Evolutionary conservation across 2,329 filamentous ascomycete genomes (phyloP), one percentile per base, ranked within the genome.

Genomic region (Xylaria multiplex): DNA sequence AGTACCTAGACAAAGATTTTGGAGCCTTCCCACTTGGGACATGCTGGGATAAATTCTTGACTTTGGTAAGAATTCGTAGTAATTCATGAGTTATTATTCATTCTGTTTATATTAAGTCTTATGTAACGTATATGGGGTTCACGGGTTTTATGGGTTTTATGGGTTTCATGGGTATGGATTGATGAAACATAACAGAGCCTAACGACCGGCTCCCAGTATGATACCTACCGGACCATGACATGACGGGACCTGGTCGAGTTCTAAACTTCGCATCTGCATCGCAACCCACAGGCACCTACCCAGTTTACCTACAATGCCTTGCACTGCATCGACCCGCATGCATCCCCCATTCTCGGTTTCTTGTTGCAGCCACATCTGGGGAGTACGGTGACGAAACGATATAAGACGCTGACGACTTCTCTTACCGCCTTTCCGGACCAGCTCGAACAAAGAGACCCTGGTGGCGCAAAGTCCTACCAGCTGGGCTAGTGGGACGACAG

Each of bases 361-460:
- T 40, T 40, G 11, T 68, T 73, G 68, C 61, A 64, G 68, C 57
- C 69, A 71, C 70, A 30, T 73, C 69, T 61, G 43, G 69, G 72
- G 71, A 63, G 45, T 60, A 57, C 35, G 59, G 59, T 35, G 49
- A 49, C 59, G 55, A 53, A 45, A 30, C 42, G 40, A 62, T 66
- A 68, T 62, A 59, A 66, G 55, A 66, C 67, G 56, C 65, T 66
- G 60, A 64, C 65, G 55, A 66, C 32, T 62, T 52, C 55, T 42
- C 56, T 72, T 72, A 72, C 70, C 70, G 70, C 70, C 69, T 67
- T 72, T 72, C 69, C 59, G 62, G 69, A 64, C 43, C 50, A 59
- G 56, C 37, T 61, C 58, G 57, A 64, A 22, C 42, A 62, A 35
- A 63, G 48, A 58, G 46, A 58, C 46, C 62, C 65, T 32, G 54